These are phyloP conservation scores for Tricholoma sp. DNA, from an alignment of 768 basidiomycete species.

Conservation along the genomic window DNA sequence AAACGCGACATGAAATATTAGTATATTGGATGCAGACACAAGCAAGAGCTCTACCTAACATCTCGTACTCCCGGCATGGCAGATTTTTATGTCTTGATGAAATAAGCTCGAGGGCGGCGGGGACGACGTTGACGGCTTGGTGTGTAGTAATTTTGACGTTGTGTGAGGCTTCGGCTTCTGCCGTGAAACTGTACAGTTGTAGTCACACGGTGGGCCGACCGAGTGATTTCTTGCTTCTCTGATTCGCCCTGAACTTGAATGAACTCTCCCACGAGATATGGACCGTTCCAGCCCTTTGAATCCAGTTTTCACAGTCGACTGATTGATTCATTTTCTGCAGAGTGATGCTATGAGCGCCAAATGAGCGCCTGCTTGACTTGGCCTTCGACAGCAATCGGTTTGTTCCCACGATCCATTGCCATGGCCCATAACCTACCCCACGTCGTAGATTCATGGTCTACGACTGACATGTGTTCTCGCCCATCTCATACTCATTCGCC, in stretches of 20 bases:
- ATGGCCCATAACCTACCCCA: not conserved
- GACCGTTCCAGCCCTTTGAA: not conserved
- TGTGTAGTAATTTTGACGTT: constrained; percentile 37
- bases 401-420: not conserved
- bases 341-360: not conserved
- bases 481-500: not conserved
- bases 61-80: constrained; percentile 83
- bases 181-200: constrained; percentile 40
- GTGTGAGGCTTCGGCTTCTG: constrained; percentile 30
- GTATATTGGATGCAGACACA: constrained; percentile 5
- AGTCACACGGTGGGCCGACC: not conserved
- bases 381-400: not conserved
- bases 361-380: not conserved
- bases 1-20: constrained; percentile 17
- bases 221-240: too few relatives aligned
- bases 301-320: not conserved
- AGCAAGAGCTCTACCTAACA: constrained; percentile 49
- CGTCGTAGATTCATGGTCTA: not conserved
- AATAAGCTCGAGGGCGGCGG: constrained; percentile 38
- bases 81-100: constrained; percentile 41
- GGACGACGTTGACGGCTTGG: constrained; percentile 44
- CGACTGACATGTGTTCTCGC: not conserved
- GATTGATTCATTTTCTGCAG: not conserved
- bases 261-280: not conserved
- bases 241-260: too few relatives aligned